Conservation (phyloP, 345 rosid genomes). For the Moricandia moricandioides region DNA sequence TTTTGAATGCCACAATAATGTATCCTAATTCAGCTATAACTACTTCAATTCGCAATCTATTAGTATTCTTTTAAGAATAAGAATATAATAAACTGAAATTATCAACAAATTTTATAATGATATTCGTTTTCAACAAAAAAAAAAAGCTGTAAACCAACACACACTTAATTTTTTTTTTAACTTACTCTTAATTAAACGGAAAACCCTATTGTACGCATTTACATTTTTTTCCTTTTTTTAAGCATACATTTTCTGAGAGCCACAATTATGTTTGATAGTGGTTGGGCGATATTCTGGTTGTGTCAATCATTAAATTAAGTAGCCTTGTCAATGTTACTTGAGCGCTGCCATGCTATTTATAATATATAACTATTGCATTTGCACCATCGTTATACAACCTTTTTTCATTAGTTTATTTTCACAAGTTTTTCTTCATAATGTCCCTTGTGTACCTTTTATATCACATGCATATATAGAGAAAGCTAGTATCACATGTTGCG, state of each 20-base stretch:
- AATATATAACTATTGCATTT: slow-evolving; percentile 3
- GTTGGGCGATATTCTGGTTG: slow-evolving; percentile 35
- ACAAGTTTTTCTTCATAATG: background rate
- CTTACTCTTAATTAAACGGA: background rate
- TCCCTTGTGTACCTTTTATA: background rate
- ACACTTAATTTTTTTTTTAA: background rate
- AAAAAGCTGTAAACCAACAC: background rate
- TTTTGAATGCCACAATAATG: background rate
- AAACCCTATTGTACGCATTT: background rate
- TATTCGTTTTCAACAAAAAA: background rate
- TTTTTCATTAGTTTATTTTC: background rate
- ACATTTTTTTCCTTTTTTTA: background rate
- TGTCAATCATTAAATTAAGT: slow-evolving; percentile 22
- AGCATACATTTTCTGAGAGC: background rate
- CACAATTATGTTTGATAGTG: slow-evolving; percentile 15
- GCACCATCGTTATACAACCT: background rate
- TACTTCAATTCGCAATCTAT: background rate
- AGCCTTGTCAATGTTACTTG: slow-evolving; percentile 13
- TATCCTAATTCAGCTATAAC: background rate
- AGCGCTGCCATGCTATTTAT: background rate
- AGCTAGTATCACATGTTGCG: slow-evolving; percentile 22
- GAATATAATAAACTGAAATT: background rate
- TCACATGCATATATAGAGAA: slow-evolving; percentile 19
- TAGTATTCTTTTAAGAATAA: background rate
- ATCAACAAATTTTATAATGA: background rate